Evolutionary conservation across 108 stramenopile species (phyloP), one percentile per base, ranked within the genome.

Genomic region (Skeletonema costatum): DNA sequence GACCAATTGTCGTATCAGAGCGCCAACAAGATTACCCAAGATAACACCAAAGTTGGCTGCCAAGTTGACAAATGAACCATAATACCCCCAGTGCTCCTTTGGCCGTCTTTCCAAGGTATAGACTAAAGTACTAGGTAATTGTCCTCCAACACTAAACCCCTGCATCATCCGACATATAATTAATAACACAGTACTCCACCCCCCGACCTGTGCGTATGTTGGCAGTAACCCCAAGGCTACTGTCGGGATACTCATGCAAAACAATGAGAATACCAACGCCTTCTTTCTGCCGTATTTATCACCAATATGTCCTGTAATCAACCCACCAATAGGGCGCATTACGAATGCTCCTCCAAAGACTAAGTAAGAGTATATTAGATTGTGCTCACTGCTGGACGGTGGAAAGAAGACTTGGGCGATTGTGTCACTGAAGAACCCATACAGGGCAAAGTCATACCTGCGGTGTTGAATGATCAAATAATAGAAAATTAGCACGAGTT

Each of bases 301-400:
- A n/a, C 84, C 81, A 38, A 85, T 66, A 19, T 68, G 70, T 12
- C 85, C 87, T 5, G 73, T 46, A 3, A 80, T 17, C 4, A 80
- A 16, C 0, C 85, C 87, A 5, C 85, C 84, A 21, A 86, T 38
- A 1, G 87, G 87, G 12, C 88, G 56, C 12, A 58, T 63, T 3
- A 86, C n/a, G 62, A 88, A 88, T 10, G 87, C 87, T 7, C 81
- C 82, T 30, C 87, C 87, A 74, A 88, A 88, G 32, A 88, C 80
- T 9, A 77, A 56, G 31, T 86, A 86, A 11, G 56, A 44, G 50
- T 78, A 56, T 0, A 79, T 63, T 10, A 79, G 48, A 21, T 68
- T 46, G 44, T 46, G 44, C 16, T 46, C 44, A 16, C 60, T 61
- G 17, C 78, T 33, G 42, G 83, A 30, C 4, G 80, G 69, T 4